Conservation (phyloP, 2,329 filamentous ascomycete species). For the Sporothrix dimorphospora region DNA sequence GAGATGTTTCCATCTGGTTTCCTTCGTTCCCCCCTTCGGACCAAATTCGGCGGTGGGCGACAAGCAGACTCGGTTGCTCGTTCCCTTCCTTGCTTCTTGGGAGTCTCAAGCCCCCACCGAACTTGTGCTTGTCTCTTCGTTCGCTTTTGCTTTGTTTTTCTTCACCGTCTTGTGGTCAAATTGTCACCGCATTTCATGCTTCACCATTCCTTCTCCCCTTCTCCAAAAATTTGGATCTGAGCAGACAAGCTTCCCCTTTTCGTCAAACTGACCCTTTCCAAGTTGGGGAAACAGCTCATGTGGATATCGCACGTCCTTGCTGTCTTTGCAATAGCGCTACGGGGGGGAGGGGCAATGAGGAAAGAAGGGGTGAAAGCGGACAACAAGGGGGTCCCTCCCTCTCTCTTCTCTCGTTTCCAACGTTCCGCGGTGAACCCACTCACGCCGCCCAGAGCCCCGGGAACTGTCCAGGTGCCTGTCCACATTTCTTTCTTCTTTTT, state of each 20-base stretch:
- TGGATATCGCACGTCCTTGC: slow-evolving; percentile 28
- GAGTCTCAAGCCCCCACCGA: not conserved
- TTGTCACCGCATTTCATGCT: not conserved
- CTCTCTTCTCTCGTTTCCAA: not conserved
- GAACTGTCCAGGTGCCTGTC: slow-evolving; percentile 17
- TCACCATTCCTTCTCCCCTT: not conserved
- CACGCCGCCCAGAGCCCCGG: slow-evolving; percentile 28
- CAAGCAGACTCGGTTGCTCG: not conserved
- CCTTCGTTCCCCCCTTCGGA: not conserved
- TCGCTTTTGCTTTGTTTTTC: not conserved
- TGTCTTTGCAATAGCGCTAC: slow-evolving; percentile 16
- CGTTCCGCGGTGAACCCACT: slow-evolving; percentile 27
- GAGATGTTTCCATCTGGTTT: not conserved
- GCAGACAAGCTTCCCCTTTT: not conserved
- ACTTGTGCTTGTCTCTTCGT: not conserved
- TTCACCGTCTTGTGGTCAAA: not conserved
- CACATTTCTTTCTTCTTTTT: not conserved
- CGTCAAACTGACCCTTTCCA: slow-evolving; percentile 17
- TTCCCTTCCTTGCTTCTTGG: not conserved
- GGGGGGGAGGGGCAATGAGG: too few relatives aligned
- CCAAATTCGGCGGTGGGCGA: not conserved
- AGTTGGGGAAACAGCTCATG: slow-evolving; percentile 33
- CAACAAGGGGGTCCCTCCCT: not conserved
- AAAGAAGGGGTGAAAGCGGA: not conserved
- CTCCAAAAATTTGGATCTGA: slow-evolving; percentile 1